Evolutionary conservation across 768 basidiomycete genomes (phyloP).

Genomic region (Cantharellus cinnabarinus): DNA sequence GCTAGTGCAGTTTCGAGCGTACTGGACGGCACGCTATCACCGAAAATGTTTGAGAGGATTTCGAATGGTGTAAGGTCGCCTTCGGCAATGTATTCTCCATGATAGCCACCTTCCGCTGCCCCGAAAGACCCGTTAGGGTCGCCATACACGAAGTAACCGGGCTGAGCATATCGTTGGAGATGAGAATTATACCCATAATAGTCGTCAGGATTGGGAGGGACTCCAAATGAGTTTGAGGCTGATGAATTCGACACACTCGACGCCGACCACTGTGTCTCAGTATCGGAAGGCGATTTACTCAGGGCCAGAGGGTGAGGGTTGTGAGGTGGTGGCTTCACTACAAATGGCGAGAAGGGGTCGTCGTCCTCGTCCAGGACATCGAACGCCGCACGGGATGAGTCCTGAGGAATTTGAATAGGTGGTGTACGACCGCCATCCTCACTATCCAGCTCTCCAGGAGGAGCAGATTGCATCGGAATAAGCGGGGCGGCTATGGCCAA

Average conservation of each 20-base stretch:
- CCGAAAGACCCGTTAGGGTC: neutral
- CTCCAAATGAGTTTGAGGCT: conserved; percentile 7
- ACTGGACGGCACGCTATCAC: conserved; percentile 67
- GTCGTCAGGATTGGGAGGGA: conserved; percentile 8
- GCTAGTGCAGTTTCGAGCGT: conserved; percentile 88
- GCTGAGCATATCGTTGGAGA: neutral
- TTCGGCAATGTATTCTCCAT: neutral
- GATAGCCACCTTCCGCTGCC: neutral
- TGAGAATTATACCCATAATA: neutral
- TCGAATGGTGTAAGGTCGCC: conserved; percentile 98
- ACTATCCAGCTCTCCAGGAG: conserved; percentile 24
- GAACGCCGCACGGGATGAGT: conserved; percentile 20
- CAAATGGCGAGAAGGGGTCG: conserved; percentile 22
- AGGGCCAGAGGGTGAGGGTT: conserved; percentile 40
- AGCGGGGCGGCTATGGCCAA: conserved; percentile 84
- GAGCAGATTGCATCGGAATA: conserved; percentile 41
- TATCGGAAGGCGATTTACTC: conserved; percentile 21
- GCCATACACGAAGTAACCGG: neutral
- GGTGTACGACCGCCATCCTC: conserved; percentile 38
- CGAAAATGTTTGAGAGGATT: conserved; percentile 85
- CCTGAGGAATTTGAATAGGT: neutral
- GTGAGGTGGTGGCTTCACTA: conserved; percentile 15
- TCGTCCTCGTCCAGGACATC: conserved; percentile 22
- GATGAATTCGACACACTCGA: conserved; percentile 24
- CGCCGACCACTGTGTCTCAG: conserved; percentile 23